Evolutionary conservation across 352 stramenopile species (phyloP), one percentile per base, ranked within the genome.

Genomic region (Phytophthora capsici): DNA sequence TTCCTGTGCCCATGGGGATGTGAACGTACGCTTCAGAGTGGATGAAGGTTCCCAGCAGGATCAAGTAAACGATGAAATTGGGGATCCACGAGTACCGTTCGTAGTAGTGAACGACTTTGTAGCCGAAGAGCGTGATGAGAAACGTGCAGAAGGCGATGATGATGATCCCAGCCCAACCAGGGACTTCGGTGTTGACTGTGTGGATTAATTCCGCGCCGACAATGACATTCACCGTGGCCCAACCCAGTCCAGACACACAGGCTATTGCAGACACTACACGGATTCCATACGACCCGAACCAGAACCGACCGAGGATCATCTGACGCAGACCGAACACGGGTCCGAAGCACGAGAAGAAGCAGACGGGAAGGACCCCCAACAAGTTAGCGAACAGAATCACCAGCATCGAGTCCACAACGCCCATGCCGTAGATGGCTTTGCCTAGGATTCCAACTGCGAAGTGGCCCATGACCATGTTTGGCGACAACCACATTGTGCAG

Each of bases 71-170:
- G 38, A 77, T 77, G 57, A 76, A 77, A 17, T 69, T 71, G 4
- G 73, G 73, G 56, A 79, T 71, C 73, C 73, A 82, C 28, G 70
- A 73, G 62, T 73, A 82, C 10, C 73, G 69, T 52, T 82, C 70
- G 63, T 82, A 82, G 57, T 67, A 69, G 67, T 82, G 73, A 13
- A 82, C 70, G 45, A 79, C 57, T 65, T 77, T 77, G 67, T 79
- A 82, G 14, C 73, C 73, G 45, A 75, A 82, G 41, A 82, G 73
- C 23, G 66, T 82, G 55, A 75, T 67, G 32, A 73, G 46, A 63
- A 82, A 79, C 1, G 73, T 82, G 34, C 62, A 73, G 45, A 69
- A 66, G 9, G 66, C 59, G 59, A 82, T 82, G 63, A 79, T 73
- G 66, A 82, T 66, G 57, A 77, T 82, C 17, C 66, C 70, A 32